Conservation (phyloP, 2,329 filamentous ascomycete species). For the Trichoderma afroharzianum region DNA sequence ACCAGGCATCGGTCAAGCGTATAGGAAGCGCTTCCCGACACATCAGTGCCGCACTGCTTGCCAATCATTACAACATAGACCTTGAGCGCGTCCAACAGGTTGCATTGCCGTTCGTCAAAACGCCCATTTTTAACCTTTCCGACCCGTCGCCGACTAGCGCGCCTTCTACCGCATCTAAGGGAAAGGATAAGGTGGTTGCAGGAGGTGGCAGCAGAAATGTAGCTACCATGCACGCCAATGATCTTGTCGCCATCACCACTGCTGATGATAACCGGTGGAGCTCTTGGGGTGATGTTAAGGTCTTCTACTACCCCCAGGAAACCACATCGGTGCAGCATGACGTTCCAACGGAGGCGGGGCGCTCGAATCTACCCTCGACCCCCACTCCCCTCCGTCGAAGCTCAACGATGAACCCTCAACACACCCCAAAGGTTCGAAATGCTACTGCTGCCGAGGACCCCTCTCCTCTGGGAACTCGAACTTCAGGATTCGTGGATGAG, state of each 20-base stretch:
- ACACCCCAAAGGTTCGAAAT: conserved; percentile 39
- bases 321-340: conserved; percentile 24
- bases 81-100: conserved; percentile 81
- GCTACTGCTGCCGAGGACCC: conserved; percentile 40
- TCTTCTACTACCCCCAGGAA: conserved; percentile 69
- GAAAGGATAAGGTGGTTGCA: conserved; percentile 63
- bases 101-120: conserved; percentile 77
- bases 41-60: conserved; percentile 69
- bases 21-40: conserved; percentile 61
- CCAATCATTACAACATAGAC: conserved; percentile 79
- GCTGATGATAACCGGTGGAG: conserved; percentile 59
- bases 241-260: conserved; percentile 72
- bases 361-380: conserved; percentile 57
- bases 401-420: conserved; percentile 49
- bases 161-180: conserved; percentile 59
- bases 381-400: conserved; percentile 73
- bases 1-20: conserved; percentile 82
- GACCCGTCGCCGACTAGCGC: conserved; percentile 54
- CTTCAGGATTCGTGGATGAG: conserved; percentile 37
- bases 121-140: conserved; percentile 50
- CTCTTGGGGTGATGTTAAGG: conserved; percentile 74
- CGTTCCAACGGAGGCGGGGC: conserved; percentile 26
- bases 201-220: conserved; percentile 43
- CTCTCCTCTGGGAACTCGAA: conserved; percentile 48
- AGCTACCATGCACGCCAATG: conserved; percentile 70